Base-by-base conservation (phyloP, 257 asterid species). In the Galeopsis tetrahit region DNA sequence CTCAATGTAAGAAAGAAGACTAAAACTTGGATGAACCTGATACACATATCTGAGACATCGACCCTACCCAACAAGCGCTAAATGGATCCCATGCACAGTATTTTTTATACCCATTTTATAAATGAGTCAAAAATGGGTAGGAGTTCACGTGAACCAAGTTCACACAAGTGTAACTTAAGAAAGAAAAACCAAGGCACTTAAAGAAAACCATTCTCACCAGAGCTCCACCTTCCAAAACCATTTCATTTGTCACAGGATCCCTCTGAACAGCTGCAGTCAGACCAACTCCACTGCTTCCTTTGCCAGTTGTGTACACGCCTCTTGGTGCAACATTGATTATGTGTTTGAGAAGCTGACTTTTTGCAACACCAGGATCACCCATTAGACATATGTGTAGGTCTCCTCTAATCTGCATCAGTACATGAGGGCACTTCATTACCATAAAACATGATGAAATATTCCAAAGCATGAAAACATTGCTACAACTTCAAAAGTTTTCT, bases 241-340 rank as follows among this genome's bases (percentile, higher is more conserved):
- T 85, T 83, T 95, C 98, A 84, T 88, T 92, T 43, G 98, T 95
- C 75, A 95, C 98, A 0, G 97, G 97, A 81, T 90, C 99, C 87
- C 79, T 95, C 88, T 88, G 97, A 80, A 95, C 99, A 52, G 99
- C 99, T 56, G 99, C 98, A 73, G 98, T 95, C 78, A 95, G 84
- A 82, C 99, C 99, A 80, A 95, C 98, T 62, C 99, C 99, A 87
- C 98, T 95, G 74, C 98, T 95, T 77, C 98, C 99, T 80, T 85
- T 92, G 13, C 99, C 99, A 34, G 99, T 95, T 48, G 99, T 95
- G 76, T 92, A 92, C 55, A 95, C 90, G 42, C 96, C 98, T 77
- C 98, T 85, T 58, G 98, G 98, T 58, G 98, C 98, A 80, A 95
- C 95, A 76, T 86, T 95, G 51, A 95, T 92, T 83, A 95, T 95